Evolutionary conservation across 257 asterid species (phyloP), one percentile per base, ranked within the genome.

Genomic region (Nicotiana otophora): DNA sequence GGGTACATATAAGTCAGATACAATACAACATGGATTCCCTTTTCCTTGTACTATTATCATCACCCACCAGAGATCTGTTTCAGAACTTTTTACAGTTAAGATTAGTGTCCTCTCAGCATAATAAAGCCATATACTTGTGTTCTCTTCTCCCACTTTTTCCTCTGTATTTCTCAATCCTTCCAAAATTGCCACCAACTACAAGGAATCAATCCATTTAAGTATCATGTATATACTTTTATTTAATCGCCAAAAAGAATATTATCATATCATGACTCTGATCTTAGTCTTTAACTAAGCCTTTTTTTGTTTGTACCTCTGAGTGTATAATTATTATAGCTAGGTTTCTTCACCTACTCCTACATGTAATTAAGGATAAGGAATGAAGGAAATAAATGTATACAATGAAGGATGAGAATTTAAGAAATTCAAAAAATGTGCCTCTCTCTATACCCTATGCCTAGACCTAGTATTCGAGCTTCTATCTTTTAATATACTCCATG

Each of bases 111-210:
- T 55, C 42, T 16, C 11, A 78, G n/a, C 70, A 60, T 79, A 79
- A 89, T 82, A 87, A 89, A 75, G 88, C 92, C 94, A 89, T 86
- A 75, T 86, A 86, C 90, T 90, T 89, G 90, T 75, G 84, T 83
- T 90, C 91, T 88, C 92, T 81, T 74, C 61, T 87, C 79, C 60
- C 87, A 66, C 92, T 87, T 89, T 89, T 85, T 83, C 28, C 82
- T 62, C 42, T 67, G 70, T 82, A 58, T 84, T 89, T 72, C 92
- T 76, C 92, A 92, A 92, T 94, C 91, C 95, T 91, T 93, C 95
- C 97, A 94, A 93, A 89, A 81, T 70, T 88, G 93, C 91, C 95
- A 94, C 93, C 98, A 90, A 91, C 97, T 90, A 81, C 89, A 86
- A 85, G 93, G 97, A 93, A 95, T 93, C 97, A 88, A 83, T 82